Base-by-base conservation (phyloP, 139 green algal genomes). In the Nannochloris sp. region DNA sequence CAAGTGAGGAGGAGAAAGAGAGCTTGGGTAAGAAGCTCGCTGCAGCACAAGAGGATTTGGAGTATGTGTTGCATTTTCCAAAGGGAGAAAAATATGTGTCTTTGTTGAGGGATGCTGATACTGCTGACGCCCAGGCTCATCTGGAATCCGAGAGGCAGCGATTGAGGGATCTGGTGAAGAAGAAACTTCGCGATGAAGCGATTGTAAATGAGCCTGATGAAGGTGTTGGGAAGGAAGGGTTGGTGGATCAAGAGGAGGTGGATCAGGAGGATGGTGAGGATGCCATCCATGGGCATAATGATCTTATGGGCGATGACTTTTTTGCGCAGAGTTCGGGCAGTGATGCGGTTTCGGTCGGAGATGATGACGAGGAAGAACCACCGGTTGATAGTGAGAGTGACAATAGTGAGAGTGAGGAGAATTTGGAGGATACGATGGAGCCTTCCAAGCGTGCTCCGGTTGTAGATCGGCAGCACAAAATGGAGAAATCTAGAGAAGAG, bases 41-140 rank as follows among this genome's bases (percentile, higher is more conserved):
- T 26, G 29, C 76, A 67, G 28, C 73, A 37, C n/a, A 74, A 29
- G 68, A 81, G 13, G 80, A 90, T 61, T 75, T 92, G 44, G 57
- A 87, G 70, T 95, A 95, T 61, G 85, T 95, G 16, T 56, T 76
- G 25, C 67, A 93, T 70, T 95, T 95, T 50, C 89, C 89, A 11
- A 85, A 84, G 59, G 81, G 73, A 6, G 84, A 94, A 65, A 89
- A 89, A 66, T 95, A 93, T 64, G 87, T 95, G 28, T 83, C 76
- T 9, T 48, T 95, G 6, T 63, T 95, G 30, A 79, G 71, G 37
- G n/a, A 53, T 53, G 20, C 80, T 2, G 75, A 84, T 6, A 66
- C 66, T 1, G 61, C 80, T 5, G 80, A 79, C 33, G 81, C 73
- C 6, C 78, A 89, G 72, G 30, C 50, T 14, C 26, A 51, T 49